These are phyloP conservation scores for Poa pratensis DNA, from an alignment of 176 grass and related monocot genomes.

Conservation along the genomic window DNA sequence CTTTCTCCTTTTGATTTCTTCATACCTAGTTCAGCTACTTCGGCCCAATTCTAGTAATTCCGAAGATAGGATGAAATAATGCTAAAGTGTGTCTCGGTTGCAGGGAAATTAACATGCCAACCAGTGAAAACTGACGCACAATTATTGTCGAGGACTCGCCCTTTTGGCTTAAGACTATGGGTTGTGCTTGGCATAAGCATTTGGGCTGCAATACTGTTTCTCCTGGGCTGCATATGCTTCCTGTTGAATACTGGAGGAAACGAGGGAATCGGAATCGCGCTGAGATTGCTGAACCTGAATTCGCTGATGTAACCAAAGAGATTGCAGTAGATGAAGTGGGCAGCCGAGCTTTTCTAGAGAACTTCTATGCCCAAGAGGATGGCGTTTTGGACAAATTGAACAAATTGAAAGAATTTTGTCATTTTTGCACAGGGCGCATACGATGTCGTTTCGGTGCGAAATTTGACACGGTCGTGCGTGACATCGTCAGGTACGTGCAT, in stretches of 20 bases:
- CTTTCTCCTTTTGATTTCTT: not conserved
- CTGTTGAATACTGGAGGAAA: constrained; percentile 59
- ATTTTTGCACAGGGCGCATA: no score
- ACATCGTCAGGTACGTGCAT: no score
- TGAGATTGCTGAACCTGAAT: constrained; percentile 55
- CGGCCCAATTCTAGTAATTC: not conserved
- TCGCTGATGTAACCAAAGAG: constrained; percentile 69
- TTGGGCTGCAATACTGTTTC: constrained; percentile 58
- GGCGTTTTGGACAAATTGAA: no score
- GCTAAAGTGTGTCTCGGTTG: not conserved
- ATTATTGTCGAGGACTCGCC: constrained; percentile 58
- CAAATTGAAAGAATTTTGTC: no score
- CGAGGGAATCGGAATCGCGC: constrained; percentile 29
- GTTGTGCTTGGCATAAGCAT: constrained; percentile 70
- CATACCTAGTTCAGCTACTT: not conserved
- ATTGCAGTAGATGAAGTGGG: constrained; percentile 63
- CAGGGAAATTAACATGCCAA: constrained; percentile 55
- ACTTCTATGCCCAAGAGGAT: constrained; percentile 36
- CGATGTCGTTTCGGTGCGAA: no score
- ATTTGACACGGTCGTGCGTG: no score
- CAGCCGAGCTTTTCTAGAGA: constrained; percentile 44
- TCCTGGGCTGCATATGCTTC: constrained; percentile 62
- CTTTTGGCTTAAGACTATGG: constrained; percentile 76
- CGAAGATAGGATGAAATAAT: constrained; percentile 10
- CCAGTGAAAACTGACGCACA: constrained; percentile 42